Base-by-base conservation (phyloP, 2,329 filamentous ascomycete genomes). In the Beauveria pseudobassiana region DNA sequence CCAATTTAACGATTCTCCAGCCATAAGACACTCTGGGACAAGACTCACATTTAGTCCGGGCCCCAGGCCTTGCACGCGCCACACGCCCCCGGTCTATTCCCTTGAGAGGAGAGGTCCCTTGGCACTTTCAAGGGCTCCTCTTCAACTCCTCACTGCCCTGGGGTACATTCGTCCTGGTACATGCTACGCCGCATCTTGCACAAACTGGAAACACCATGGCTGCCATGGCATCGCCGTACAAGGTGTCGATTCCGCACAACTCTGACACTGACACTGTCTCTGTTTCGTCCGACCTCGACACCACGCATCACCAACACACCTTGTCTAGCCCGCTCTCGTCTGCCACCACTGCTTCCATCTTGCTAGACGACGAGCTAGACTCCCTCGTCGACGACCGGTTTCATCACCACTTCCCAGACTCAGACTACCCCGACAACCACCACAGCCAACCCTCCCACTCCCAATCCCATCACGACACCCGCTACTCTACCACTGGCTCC, bases 221-320 rank as follows among this genome's bases (percentile, higher is more conserved):
- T 12, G 46, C 46, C 53, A 62, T 62, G 52, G 52, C 60, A 52
- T 61, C 58, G 42, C 58, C 48, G 38, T 43, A 38, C 26, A 26
- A n/a, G 53, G 46, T 28, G 53, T 57, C 53, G 60, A 62, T 57
- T 46, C 54, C 55, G 42, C 50, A 56, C 45, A 30, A 30, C 63
- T 64, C 64, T 61, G 67, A 67, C 65, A 70, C 75, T 72, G 75
- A 76, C 68, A 74, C 74, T 67, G 69, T 68, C 53, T 71, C 70
- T 73, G 73, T 75, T 50, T 52, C 53, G 53, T 55, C 46, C 48
- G 38, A 48, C 45, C 48, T 51, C 43, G 46, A 59, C 49, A 48
- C 26, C 54, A 46, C 42, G 24, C 34, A 54, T 40, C 49, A 26
- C 28, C 49, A 34, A 20, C 50, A 49, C 3, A 20, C 24, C 53